Evolutionary conservation across 1,139 yeast species (phyloP), one percentile per base, ranked within the genome.

Genomic region (Sugiyamaella castrensis): DNA sequence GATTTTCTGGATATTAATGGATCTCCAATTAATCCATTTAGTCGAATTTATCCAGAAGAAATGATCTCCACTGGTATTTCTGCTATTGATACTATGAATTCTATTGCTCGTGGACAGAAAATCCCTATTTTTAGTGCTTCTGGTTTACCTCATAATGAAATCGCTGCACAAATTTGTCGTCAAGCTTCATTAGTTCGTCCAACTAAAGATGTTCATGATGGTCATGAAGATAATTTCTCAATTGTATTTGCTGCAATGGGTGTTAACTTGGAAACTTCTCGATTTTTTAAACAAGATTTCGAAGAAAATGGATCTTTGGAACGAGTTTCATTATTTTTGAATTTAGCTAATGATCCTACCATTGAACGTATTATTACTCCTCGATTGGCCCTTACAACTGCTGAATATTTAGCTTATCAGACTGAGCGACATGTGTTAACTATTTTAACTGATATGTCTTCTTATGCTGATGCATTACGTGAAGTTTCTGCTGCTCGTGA

Each of bases 401-500:
- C 98, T 37, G 99, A 92, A 75, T 92, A 91, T 71, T 80, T 92
- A 71, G 98, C 98, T 48, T 92, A 92, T 71, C 98, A 92, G 75
- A 92, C 99, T 34, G 99, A 92, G 73, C 89, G 98, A 75, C 99
- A 92, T 71, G 99, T 92, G 47, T 82, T 92, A 73, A 94, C 98
- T 51, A 92, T 92, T 66, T 80, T 92, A 68, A 94, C 99, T 51
- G 99, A 92, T 76, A 92, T 92, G 99, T 88, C 97, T 26, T 92
- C 98, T 13, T 92, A 92, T 70, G 99, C 99, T 35, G 99, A 92
- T 72, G 99, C 99, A 37, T 79, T 92, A 68, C 91, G 99, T 82
- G 99, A 92, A 76, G 98, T 92, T 48, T 89, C 98, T 53, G 98
- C 99, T 54, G 99, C 99, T 46, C 87, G 99, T 80, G 99, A 92